Conservation (phyloP, 768 basidiomycete species). For the Naganishia vaughanmartiniae region DNA sequence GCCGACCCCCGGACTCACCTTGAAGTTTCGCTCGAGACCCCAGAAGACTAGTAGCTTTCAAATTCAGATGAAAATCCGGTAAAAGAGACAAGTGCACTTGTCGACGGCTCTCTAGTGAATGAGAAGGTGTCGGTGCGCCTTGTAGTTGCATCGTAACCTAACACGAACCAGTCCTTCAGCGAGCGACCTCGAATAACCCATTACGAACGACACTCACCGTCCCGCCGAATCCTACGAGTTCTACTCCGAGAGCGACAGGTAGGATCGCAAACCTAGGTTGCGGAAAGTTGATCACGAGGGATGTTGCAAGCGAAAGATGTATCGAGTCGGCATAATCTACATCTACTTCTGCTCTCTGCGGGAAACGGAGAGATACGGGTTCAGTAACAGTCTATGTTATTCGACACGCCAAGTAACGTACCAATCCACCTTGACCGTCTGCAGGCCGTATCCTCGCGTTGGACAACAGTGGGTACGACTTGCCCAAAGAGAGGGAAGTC, state of each 20-base stretch:
- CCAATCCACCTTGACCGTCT: constrained; percentile 51
- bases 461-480: constrained; percentile 71
- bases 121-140: constrained; percentile 54
- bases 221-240: constrained; percentile 82
- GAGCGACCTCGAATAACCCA: background rate
- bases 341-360: constrained; percentile 75
- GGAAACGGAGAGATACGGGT: background rate
- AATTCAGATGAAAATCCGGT: constrained; percentile 79
- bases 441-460: constrained; percentile 64
- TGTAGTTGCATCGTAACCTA: constrained; percentile 48
- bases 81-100: constrained; percentile 73
- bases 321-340: constrained; percentile 78
- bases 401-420: constrained; percentile 36
- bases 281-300: constrained; percentile 56
- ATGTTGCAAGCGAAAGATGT: constrained; percentile 60
- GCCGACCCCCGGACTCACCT: constrained; percentile 34
- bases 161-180: background rate
- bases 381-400: background rate
- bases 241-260: constrained; percentile 69
- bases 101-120: constrained; percentile 52
- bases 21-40: constrained; percentile 96
- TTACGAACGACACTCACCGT: constrained; percentile 55
- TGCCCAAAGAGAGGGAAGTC: constrained; percentile 77
- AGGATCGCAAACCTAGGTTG: constrained; percentile 55
- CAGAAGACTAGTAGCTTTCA: constrained; percentile 85